Evolutionary conservation across 495 filamentous ascomycete species (phyloP).

Genomic region (Hypoxylon trugodes): DNA sequence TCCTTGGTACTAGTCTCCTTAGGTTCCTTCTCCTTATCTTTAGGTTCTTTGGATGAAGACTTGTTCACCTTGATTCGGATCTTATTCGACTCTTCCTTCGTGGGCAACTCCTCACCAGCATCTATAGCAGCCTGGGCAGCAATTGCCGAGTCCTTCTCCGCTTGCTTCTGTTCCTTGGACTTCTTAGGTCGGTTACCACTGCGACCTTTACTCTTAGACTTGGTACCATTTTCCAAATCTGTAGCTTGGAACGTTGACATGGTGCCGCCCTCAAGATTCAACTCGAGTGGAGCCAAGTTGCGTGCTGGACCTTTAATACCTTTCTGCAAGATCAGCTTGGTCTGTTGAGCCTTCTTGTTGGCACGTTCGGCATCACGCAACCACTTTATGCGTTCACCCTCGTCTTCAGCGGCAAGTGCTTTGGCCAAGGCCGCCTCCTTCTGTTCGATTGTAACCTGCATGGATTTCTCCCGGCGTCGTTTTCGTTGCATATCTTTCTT

Average conservation of each 20-base stretch:
- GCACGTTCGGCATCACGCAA: slow-evolving; percentile 82
- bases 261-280: slow-evolving; percentile 85
- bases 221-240: slow-evolving; percentile 63
- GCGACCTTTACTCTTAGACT: slow-evolving; percentile 71
- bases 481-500: slow-evolving; percentile 99
- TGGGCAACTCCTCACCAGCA: slow-evolving; percentile 78
- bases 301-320: slow-evolving; percentile 84
- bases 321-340: slow-evolving; percentile 80
- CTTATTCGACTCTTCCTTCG: slow-evolving; percentile 74
- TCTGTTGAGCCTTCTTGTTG: slow-evolving; percentile 87
- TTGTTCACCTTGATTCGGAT: slow-evolving; percentile 65
- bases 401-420: slow-evolving; percentile 77
- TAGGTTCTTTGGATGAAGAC: slow-evolving; percentile 56
- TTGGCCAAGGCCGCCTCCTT: slow-evolving; percentile 80
- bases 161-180: slow-evolving; percentile 95
- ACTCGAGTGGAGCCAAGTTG: slow-evolving; percentile 76
- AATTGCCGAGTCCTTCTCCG: slow-evolving; percentile 91
- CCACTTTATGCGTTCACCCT: slow-evolving; percentile 77
- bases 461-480: slow-evolving; percentile 93
- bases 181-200: slow-evolving; percentile 78
- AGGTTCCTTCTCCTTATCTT: slow-evolving; percentile 52
- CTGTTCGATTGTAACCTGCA: slow-evolving; percentile 85
- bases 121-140: slow-evolving; percentile 87
- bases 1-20: slow-evolving; percentile 62
- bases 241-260: slow-evolving; percentile 85